phyloP scores from a whole-genome alignment of 768 basidiomycete species.

The Pholiota conissans region DNA sequence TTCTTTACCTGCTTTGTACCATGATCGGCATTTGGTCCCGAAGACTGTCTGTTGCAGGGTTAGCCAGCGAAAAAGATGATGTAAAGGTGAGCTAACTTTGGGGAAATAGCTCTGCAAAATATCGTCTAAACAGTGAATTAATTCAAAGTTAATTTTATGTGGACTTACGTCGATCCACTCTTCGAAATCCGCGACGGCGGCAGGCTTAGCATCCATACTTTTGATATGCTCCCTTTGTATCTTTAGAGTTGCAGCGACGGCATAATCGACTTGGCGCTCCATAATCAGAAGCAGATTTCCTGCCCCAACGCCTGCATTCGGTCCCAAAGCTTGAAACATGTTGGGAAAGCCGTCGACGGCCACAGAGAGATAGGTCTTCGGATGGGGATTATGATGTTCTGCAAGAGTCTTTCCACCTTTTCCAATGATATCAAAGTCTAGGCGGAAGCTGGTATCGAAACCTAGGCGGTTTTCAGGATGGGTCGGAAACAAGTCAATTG shows the following conservation, averaged over 20 bases:
- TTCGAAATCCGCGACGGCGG: conserved; percentile 64
- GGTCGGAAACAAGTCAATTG: not conserved
- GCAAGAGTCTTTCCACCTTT: conserved; percentile 51
- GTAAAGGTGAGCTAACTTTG: conserved; percentile 26
- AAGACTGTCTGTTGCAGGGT: conserved; percentile 49
- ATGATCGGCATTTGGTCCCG: conserved; percentile 56
- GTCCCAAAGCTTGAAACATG: conserved; percentile 58
- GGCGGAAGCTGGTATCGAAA: conserved; percentile 50
- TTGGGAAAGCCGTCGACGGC: conserved; percentile 70
- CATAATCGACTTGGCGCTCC: conserved; percentile 59
- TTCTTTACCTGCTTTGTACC: conserved; percentile 64
- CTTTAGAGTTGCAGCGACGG: conserved; percentile 54
- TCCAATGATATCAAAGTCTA: conserved; percentile 53
- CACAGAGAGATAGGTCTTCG: conserved; percentile 57
- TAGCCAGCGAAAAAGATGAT: not conserved
- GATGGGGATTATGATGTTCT: conserved; percentile 55
- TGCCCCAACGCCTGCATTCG: conserved; percentile 54
- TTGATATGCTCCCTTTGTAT: conserved; percentile 62
- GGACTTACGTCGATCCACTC: conserved; percentile 55
- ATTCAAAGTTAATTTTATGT: conserved; percentile 31
- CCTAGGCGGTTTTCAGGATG: conserved; percentile 31
- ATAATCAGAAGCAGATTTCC: conserved; percentile 56
- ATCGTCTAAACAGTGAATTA: not conserved
- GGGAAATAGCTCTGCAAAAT: conserved; percentile 45
- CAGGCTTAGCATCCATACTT: conserved; percentile 57